Percentiles rank a stretch among this genome's conserved stretches.
These are phyloP conservation scores for Yamadazyma dushanensis DNA, from an alignment of 1,139 yeast species.

Conservation along the genomic window DNA sequence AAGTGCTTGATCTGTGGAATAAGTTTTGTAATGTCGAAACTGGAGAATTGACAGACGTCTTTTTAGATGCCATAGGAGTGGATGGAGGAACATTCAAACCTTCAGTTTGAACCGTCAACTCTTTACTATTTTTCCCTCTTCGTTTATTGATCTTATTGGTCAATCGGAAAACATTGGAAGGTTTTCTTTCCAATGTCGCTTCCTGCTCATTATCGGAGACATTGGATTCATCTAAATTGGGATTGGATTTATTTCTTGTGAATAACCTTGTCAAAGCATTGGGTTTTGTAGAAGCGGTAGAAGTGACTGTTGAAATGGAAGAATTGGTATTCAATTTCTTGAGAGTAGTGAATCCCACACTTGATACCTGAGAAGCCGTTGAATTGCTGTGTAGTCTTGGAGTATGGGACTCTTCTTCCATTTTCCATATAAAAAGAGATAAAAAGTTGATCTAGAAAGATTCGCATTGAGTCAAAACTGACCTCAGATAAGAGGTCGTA, in stretches of 20 bases:
- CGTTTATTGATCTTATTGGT: constrained; percentile 16
- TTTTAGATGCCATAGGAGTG: constrained; percentile 18
- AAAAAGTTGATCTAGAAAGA: background rate
- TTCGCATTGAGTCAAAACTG: background rate
- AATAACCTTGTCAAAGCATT: constrained; percentile 33
- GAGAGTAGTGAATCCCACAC: constrained; percentile 42
- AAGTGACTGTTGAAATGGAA: constrained; percentile 26
- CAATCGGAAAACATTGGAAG: constrained; percentile 15
- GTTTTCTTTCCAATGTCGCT: constrained; percentile 11
- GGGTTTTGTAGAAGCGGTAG: constrained; percentile 11
- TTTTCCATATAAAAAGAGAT: background rate
- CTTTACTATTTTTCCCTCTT: constrained; percentile 15
- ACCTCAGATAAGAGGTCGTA: too few relatives aligned
- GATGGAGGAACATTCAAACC: constrained; percentile 21
- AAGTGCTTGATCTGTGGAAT: constrained; percentile 31
- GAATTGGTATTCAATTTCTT: constrained; percentile 36
- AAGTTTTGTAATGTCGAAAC: constrained; percentile 36
- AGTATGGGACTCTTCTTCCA: constrained; percentile 2
- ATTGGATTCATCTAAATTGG: constrained; percentile 17
- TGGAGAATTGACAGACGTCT: constrained; percentile 34
- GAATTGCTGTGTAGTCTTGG: constrained; percentile 4
- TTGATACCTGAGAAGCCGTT: constrained; percentile 29
- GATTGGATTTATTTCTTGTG: constrained; percentile 31
- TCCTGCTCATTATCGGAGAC: constrained; percentile 10
- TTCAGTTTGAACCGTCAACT: constrained; percentile 19